phyloP scores from a whole-genome alignment of 2,329 filamentous ascomycete genomes.

The Setomelanomma holmii region DNA sequence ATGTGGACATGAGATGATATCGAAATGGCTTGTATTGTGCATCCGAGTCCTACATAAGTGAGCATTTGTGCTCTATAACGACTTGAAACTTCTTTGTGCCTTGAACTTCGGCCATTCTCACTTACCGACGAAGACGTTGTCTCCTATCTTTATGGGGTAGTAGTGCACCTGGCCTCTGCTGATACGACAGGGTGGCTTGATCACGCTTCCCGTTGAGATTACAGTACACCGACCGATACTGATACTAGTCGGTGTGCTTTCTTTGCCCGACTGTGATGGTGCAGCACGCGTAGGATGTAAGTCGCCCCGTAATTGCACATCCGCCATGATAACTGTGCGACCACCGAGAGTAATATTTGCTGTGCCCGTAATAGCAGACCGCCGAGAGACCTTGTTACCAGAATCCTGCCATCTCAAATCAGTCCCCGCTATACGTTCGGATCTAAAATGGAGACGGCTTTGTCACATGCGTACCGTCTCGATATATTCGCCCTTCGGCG shows the following conservation, averaged over 20 bases:
- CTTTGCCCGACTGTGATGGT: conserved; percentile 40
- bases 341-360: conserved; percentile 98
- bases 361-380: conserved; percentile 88
- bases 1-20: conserved; percentile 89
- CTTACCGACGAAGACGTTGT: conserved; percentile 89
- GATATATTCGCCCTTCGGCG: conserved; percentile 90
- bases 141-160: conserved; percentile 89
- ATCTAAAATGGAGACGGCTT: background rate
- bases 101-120: too few species aligned
- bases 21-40: conserved; percentile 81
- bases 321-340: conserved; percentile 91
- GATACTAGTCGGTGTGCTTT: conserved; percentile 64
- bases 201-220: conserved; percentile 76
- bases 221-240: conserved; percentile 92
- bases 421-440: background rate
- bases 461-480: conserved; percentile 88
- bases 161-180: conserved; percentile 79
- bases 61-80: too few species aligned
- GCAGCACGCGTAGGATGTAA: conserved; percentile 59
- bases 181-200: conserved; percentile 83
- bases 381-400: conserved; percentile 96
- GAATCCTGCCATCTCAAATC: conserved; percentile 74
- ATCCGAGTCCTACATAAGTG: conserved; percentile 50
- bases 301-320: conserved; percentile 93
- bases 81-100: too few species aligned